Evolutionary conservation across 148 eudicot genomes (phyloP), one percentile per base, ranked within the genome.

Genomic region (Drosera capensis): DNA sequence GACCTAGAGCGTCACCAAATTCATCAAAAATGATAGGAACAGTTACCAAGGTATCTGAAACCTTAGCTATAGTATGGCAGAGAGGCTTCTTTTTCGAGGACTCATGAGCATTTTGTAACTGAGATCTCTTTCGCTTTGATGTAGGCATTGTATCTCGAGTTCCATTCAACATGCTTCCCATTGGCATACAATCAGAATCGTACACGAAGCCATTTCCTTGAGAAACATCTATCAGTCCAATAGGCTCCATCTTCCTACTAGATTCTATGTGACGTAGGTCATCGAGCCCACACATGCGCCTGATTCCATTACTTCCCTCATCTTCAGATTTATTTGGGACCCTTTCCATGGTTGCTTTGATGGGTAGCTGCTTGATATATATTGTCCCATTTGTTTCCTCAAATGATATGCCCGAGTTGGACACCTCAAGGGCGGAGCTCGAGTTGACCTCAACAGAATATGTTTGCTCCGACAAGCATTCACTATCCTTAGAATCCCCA

Each of bases 291-390:
- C 60, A 77, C 94, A 87, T 87, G 9, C 86, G 78, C 62, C 77
- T 83, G 19, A 56, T 55, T 51, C 94, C 83, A 71, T 79, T 90
- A 16, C 58, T 61, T 48, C 82, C 90, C 49, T 87, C 90, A 66
- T 87, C 96, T 50, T 87, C 94, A n/a, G 94, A 87, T 43, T 87
- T 90, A 60, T 82, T 77, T 26, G 80, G 80, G 45, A 77, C 72
- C 51, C 45, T 70, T 26, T 68, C 51, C 51, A 52, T 65, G 53
- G 40, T 71, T 28, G 65, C 70, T 52, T 59, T 59, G 14, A 26
- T 20, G 47, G 59, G 51, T 45, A 67, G 66, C 43, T 62, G 70
- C 54, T 68, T 53, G 34, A 49, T 55, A 23, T 54, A 13, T 9
- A 13, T 35, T 0, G 43, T 45, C 45, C 51, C 69, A 45, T 71